phyloP scores from a whole-genome alignment of 352 stramenopile genomes.

The Phytophthora foliorum region DNA sequence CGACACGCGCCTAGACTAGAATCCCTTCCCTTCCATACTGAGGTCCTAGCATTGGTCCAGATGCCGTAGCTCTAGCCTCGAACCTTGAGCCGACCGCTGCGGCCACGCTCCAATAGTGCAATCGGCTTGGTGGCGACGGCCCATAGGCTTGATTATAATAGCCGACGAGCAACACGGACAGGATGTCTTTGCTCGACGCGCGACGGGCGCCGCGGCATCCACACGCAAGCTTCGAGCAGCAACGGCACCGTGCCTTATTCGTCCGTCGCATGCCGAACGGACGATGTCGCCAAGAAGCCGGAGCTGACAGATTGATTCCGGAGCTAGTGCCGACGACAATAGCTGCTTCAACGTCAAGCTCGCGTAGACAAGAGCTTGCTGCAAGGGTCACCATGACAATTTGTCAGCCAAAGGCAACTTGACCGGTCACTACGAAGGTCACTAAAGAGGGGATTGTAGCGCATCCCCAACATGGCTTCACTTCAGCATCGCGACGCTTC shows the following conservation, averaged over 20 bases:
- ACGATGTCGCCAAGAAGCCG: conserved; percentile 33
- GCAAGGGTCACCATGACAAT: too few relatives aligned
- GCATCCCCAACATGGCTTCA: conserved; percentile 23
- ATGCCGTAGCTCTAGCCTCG: neutral
- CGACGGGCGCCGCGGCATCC: neutral
- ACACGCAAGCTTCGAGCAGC: conserved; percentile 12
- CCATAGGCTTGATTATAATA: too few relatives aligned
- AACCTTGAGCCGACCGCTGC: conserved; percentile 11
- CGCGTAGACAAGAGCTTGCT: neutral
- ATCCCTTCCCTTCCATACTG: conserved; percentile 12
- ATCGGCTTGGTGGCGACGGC: conserved; percentile 21
- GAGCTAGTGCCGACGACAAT: conserved; percentile 26
- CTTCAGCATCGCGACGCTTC: conserved; percentile 36
- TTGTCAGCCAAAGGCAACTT: conserved; percentile 2
- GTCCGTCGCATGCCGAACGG: conserved; percentile 21
- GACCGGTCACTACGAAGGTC: conserved; percentile 29
- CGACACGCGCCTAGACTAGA: conserved; percentile 26
- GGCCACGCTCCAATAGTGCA: conserved; percentile 3
- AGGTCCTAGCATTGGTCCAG: neutral
- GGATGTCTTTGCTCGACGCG: too few relatives aligned
- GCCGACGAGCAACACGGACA: too few relatives aligned
- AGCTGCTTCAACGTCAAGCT: conserved; percentile 21
- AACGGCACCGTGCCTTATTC: conserved; percentile 9
- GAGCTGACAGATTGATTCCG: conserved; percentile 10
- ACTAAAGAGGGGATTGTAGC: conserved; percentile 19